Evolutionary conservation across 768 basidiomycete genomes (phyloP).

Genomic region (Fomitopsis pulvina): DNA sequence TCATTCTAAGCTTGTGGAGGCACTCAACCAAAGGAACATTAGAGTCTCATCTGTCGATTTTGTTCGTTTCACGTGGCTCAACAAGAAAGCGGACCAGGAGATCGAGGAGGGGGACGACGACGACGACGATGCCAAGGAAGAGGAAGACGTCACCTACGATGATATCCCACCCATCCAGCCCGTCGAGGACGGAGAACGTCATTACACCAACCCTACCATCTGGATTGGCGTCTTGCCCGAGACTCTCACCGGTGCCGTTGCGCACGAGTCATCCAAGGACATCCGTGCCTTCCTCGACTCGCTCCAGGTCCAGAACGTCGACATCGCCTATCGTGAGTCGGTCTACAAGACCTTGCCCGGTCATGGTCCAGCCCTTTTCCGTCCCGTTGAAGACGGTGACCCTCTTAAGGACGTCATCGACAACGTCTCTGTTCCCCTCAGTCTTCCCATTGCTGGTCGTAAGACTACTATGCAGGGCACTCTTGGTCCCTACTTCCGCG

Average conservation of each 20-base stretch:
- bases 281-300: constrained; percentile 15
- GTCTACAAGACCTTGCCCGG: constrained; percentile 2
- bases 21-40: constrained; percentile 6
- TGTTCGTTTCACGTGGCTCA: constrained; percentile 9
- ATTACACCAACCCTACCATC: constrained; percentile 17
- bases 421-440: constrained; percentile 30
- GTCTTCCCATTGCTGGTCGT: too few species aligned
- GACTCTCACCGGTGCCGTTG: constrained; percentile 16
- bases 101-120: constrained; percentile 15
- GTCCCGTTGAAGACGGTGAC: constrained; percentile 16
- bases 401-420: constrained; percentile 30
- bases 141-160: constrained; percentile 14
- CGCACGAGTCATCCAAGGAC: constrained; percentile 11
- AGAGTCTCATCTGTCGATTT: constrained; percentile 6
- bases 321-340: constrained; percentile 23
- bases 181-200: constrained; percentile 18
- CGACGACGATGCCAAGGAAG: constrained; percentile 15
- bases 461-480: too few species aligned
- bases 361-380: constrained; percentile 17
- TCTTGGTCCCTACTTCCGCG: too few species aligned
- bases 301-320: constrained; percentile 11
- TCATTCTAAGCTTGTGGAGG: constrained; percentile 5
- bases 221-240: constrained; percentile 22
- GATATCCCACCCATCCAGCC: constrained; percentile 21
- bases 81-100: constrained; percentile 8